A percentile compares a stretch with the other conserved stretches of the same genome.
Conservation (phyloP, 257 asterid genomes). For the Lycium barbarum region DNA sequence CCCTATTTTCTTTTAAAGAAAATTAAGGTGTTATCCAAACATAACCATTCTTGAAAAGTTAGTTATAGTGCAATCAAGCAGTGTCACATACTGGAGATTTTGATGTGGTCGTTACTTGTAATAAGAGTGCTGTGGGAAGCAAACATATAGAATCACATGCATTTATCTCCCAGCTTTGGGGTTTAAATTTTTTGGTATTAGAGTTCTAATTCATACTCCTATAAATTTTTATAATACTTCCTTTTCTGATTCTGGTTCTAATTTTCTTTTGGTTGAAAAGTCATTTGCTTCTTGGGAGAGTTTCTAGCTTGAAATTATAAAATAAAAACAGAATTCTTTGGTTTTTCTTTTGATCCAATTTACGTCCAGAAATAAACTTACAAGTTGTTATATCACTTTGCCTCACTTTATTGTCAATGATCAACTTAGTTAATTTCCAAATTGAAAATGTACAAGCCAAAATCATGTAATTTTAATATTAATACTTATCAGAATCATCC, state of each 20-base stretch:
- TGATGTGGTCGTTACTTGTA: too few species aligned
- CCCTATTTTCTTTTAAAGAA: too few species aligned
- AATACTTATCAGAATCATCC: too few species aligned
- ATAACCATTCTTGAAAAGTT: too few species aligned
- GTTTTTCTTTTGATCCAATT: neutral
- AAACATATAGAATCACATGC: too few species aligned
- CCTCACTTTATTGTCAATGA: neutral
- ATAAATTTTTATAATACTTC: neutral
- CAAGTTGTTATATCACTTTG: neutral
- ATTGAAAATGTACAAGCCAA: neutral
- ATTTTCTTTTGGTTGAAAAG: neutral
- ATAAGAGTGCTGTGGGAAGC: too few species aligned
- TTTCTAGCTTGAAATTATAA: neutral
- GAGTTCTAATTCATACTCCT: neutral
- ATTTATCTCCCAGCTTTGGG: too few species aligned
- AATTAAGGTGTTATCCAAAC: too few species aligned
- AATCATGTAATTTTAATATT: too few species aligned
- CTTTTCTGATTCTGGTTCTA: neutral
- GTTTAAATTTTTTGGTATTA: neutral
- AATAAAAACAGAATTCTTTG: too few species aligned
- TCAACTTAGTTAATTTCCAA: neutral
- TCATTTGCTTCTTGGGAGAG: neutral
- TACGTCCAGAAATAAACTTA: neutral
- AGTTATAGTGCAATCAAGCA: too few species aligned
- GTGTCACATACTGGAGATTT: too few species aligned